Evolutionary conservation across 78 protist genomes (phyloP), one percentile per base, ranked within the genome.

Genomic region (Goniomonas avonlea): DNA sequence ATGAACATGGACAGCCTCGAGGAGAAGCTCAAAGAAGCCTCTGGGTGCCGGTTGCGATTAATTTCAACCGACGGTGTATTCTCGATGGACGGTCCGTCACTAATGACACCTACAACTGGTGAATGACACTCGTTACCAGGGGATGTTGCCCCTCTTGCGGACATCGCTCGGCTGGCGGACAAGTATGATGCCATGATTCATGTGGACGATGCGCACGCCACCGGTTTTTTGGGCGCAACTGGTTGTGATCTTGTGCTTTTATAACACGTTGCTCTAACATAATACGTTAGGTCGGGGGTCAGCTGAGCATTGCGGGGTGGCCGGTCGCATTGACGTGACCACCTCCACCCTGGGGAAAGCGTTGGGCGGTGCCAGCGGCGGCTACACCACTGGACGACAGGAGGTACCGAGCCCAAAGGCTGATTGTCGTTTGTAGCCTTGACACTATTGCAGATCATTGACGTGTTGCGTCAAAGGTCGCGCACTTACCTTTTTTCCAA

Each of bases 51-150:
- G 5, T 0, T 61, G 13, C 2, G 45, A 25, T 9, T 88, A 35
- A 81, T 88, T 34, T 83, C 13, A 25, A 86, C 90, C 21, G 90
- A 90, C 47, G 90, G 91, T 13, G 89, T 89, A 8, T 90, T 86
- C 83, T 82, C 85, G 29, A 90, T 90, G 94, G 94, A 90, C 50
- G 94, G 94, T n/a, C n/a, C n/a, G n/a, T n/a, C n/a, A n/a, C n/a
- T n/a, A n/a, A n/a, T n/a, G n/a, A n/a, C n/a, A n/a, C n/a, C n/a
- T n/a, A n/a, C n/a, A n/a, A n/a, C n/a, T n/a, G n/a, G n/a, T n/a
- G n/a, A n/a, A n/a, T n/a, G n/a, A n/a, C n/a, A n/a, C n/a, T n/a
- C n/a, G n/a, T n/a, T n/a, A n/a, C n/a, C n/a, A n/a, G n/a, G n/a
- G 18, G 76, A 81, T 35, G 65, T 89, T 3, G 92, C 94, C 5